Conservation (phyloP, 345 rosid genomes). For the Theobroma cacao region DNA sequence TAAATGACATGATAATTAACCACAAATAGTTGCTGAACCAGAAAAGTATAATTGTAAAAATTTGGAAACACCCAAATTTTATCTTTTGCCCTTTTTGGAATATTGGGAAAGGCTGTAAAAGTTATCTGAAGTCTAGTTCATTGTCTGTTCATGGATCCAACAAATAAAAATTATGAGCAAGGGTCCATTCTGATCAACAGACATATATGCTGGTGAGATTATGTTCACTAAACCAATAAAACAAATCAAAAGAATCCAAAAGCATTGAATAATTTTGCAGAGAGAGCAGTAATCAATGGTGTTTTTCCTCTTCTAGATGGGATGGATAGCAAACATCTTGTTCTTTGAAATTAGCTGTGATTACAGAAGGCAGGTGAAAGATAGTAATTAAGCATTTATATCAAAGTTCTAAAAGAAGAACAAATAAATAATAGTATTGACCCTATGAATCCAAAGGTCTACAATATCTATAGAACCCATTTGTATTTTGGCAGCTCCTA, state of each 20-base stretch:
- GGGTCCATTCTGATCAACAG: not conserved
- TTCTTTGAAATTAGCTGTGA: not conserved
- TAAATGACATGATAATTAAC: no score
- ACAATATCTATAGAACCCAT: conserved; percentile 30
- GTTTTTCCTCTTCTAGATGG: not conserved
- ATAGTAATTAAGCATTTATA: not conserved
- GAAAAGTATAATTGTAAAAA: no score
- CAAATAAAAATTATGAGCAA: not conserved
- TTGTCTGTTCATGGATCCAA: not conserved
- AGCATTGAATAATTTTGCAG: not conserved
- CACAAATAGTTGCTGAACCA: no score
- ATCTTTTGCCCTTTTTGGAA: no score
- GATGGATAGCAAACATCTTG: not conserved
- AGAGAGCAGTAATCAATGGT: not conserved
- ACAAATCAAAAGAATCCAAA: conserved; percentile 4
- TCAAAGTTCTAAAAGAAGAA: not conserved
- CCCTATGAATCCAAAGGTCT: conserved; percentile 13
- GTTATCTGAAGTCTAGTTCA: not conserved
- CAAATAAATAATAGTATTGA: not conserved
- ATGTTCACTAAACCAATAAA: not conserved
- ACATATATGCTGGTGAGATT: not conserved
- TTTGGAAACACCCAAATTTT: no score
- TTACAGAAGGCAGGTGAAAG: conserved; percentile 2
- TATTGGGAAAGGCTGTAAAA: not conserved
- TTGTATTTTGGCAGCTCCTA: conserved; percentile 35